Conservation (phyloP, 2,329 filamentous ascomycete species). For the Xylariaceae sp. region DNA sequence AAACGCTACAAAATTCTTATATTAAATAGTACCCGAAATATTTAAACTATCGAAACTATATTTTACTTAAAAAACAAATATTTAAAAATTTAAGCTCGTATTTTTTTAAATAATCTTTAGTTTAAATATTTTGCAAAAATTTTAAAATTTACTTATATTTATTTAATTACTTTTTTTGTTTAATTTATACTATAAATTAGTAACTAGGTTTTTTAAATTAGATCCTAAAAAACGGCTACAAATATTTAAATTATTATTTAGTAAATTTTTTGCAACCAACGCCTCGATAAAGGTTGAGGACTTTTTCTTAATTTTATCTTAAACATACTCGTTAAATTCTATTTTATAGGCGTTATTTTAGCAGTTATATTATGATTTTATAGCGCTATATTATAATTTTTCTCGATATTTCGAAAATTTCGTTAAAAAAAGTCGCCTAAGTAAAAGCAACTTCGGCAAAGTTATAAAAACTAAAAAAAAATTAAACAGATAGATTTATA, state of each 20-base stretch:
- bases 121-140: constrained; percentile 69
- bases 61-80: constrained; percentile 75
- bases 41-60: constrained; percentile 57
- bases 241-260: constrained; percentile 68
- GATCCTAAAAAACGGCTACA: constrained; percentile 81
- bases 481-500: constrained; percentile 88
- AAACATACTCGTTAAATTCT: constrained; percentile 38
- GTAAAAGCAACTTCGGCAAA: constrained; percentile 92
- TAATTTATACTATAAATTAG: constrained; percentile 70
- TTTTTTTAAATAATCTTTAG: constrained; percentile 95
- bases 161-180: constrained; percentile 70
- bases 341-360: constrained; percentile 42
- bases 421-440: constrained; percentile 80
- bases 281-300: constrained; percentile 54
- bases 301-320: constrained; percentile 36
- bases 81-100: constrained; percentile 92
- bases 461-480: constrained; percentile 95
- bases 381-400: constrained; percentile 46
- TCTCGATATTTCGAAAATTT: constrained; percentile 88
- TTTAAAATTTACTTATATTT: constrained; percentile 72
- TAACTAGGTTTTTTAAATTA: constrained; percentile 78
- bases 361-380: constrained; percentile 58
- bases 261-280: constrained; percentile 63
- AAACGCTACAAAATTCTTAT: constrained; percentile 66
- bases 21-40: constrained; percentile 80